Evolutionary conservation across 306 rosid species (phyloP).

Genomic region (Quercus cerris): DNA sequence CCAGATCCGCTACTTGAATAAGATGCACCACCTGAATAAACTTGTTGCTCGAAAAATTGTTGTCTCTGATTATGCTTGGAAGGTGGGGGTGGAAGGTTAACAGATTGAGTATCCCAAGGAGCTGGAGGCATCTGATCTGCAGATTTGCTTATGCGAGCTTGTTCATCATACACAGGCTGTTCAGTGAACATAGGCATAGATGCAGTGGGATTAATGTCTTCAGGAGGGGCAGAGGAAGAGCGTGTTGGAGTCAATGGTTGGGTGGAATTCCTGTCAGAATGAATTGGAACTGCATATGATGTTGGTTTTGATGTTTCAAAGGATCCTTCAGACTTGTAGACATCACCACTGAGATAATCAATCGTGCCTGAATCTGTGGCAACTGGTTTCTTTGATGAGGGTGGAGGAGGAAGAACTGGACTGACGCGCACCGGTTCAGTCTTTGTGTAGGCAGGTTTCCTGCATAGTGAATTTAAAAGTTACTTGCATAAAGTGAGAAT

Average conservation of each 20-base stretch:
- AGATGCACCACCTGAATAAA: slow-evolving; percentile 23
- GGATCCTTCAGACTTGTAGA: slow-evolving; percentile 60
- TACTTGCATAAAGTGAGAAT: slow-evolving; percentile 1
- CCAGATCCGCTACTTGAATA: slow-evolving; percentile 51
- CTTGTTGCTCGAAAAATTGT: slow-evolving; percentile 64
- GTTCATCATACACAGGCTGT: slow-evolving; percentile 67
- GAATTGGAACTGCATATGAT: slow-evolving; percentile 36
- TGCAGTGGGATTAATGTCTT: slow-evolving; percentile 28
- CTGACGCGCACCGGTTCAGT: slow-evolving; percentile 39
- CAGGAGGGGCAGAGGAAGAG: slow-evolving; percentile 44
- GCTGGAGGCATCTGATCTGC: slow-evolving; percentile 63
- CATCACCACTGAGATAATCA: slow-evolving; percentile 92
- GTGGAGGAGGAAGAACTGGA: slow-evolving; percentile 81
- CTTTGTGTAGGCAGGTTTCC: slow-evolving; percentile 50
- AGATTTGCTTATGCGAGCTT: slow-evolving; percentile 50
- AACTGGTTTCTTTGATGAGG: slow-evolving; percentile 66
- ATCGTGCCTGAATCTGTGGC: slow-evolving; percentile 49
- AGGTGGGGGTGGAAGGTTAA: slow-evolving; percentile 75
- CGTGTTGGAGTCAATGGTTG: slow-evolving; percentile 26
- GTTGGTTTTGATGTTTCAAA: slow-evolving; percentile 36
- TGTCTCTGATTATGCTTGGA: slow-evolving; percentile 71
- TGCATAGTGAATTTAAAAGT: slow-evolving; percentile 29
- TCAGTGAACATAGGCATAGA: slow-evolving; percentile 37
- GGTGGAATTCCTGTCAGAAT: slow-evolving; percentile 39
- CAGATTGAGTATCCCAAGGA: slow-evolving; percentile 61